phyloP scores from a whole-genome alignment of 2,329 filamentous ascomycete genomes.

The Aspergillus amoenus region DNA sequence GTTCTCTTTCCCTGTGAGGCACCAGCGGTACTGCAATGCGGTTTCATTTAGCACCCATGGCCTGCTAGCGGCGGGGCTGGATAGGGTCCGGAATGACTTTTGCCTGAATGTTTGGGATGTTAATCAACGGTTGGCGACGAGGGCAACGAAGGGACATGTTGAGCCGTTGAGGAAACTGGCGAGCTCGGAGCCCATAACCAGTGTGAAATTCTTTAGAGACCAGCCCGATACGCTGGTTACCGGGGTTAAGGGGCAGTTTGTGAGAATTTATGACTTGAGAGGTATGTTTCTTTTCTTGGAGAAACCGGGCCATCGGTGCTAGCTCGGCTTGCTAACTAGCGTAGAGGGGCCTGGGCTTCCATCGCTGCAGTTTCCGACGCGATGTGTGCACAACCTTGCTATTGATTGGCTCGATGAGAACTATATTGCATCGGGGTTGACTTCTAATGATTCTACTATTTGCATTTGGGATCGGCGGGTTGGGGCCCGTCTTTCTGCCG shows the following conservation, averaged over 20 bases:
- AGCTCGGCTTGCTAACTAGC: slow-evolving; percentile 4
- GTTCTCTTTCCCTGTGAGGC: slow-evolving; percentile 58
- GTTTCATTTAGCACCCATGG: slow-evolving; percentile 60
- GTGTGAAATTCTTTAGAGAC: slow-evolving; percentile 62
- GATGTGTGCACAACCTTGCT: slow-evolving; percentile 63
- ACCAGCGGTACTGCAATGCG: slow-evolving; percentile 64
- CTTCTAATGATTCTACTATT: slow-evolving; percentile 57
- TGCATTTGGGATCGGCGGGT: slow-evolving; percentile 63
- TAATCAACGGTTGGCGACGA: slow-evolving; percentile 46
- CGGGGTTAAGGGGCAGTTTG: slow-evolving; percentile 60
- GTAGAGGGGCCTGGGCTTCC: slow-evolving; percentile 40
- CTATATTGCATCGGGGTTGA: slow-evolving; percentile 60
- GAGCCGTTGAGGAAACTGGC: slow-evolving; percentile 60
- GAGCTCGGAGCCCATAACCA: slow-evolving; percentile 62
- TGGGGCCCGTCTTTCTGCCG: slow-evolving; percentile 38
- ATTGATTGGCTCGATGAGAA: slow-evolving; percentile 65
- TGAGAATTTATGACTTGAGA: slow-evolving; percentile 63
- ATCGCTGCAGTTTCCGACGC: slow-evolving; percentile 53
- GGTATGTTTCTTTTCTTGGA: slow-evolving; percentile 38
- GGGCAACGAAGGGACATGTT: slow-evolving; percentile 31
- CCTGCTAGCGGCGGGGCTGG: slow-evolving; percentile 60
- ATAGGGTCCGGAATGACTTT: slow-evolving; percentile 63
- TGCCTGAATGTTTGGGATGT: slow-evolving; percentile 66
- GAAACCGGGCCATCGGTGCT: not conserved
- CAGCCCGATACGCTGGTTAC: slow-evolving; percentile 62